These are phyloP conservation scores for Typha latifolia DNA, from an alignment of 176 grass and related monocot species.

Conservation along the genomic window DNA sequence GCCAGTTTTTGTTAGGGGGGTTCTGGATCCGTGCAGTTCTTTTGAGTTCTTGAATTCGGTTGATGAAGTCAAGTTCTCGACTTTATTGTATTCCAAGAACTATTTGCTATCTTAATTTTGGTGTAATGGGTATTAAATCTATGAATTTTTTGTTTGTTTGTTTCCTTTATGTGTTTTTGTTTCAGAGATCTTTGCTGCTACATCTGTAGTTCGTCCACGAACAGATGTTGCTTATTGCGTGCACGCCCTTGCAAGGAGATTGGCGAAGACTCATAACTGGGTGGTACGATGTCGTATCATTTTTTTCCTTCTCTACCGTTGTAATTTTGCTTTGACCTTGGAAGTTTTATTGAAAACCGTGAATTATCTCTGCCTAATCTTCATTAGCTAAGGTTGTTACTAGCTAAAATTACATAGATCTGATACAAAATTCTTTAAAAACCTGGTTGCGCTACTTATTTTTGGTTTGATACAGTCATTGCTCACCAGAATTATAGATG, in stretches of 20 bases:
- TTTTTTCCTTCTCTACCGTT: background rate
- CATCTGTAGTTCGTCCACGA: conserved; percentile 47
- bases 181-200: conserved; percentile 68
- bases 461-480: background rate
- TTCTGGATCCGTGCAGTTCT: background rate
- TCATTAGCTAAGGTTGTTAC: background rate
- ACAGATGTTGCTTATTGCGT: conserved; percentile 81
- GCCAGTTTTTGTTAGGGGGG: background rate
- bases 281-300: conserved; percentile 40
- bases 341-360: too few relatives aligned
- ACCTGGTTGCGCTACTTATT: background rate
- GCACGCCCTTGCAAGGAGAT: conserved; percentile 51
- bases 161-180: background rate
- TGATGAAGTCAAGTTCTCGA: background rate
- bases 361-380: background rate
- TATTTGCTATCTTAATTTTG: background rate
- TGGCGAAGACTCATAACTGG: conserved; percentile 95
- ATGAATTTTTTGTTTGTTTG: background rate
- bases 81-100: too few relatives aligned
- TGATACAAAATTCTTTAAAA: background rate
- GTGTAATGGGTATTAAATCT: background rate
- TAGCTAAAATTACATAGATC: background rate
- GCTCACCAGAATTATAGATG: background rate
- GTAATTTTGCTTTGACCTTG: background rate
- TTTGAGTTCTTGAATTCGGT: background rate